Evolutionary conservation across 1,284 basidiomycete genomes (phyloP), one percentile per base, ranked within the genome.

Genomic region (Cerioporus squamosus): DNA sequence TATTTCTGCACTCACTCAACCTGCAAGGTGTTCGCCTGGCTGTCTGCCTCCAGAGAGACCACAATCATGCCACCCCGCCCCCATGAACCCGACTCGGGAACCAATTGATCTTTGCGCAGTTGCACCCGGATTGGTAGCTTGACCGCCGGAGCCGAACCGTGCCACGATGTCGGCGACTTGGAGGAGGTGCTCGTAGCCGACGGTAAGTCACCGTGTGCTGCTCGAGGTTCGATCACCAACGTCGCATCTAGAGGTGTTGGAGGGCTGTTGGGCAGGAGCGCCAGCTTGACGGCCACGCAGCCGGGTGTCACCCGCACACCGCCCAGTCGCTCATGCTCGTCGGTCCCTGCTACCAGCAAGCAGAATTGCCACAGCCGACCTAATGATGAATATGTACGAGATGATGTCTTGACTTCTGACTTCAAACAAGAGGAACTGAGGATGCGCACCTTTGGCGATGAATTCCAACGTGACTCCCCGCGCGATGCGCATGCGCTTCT

Each of bases 401-500:
- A 29, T 18, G n/a, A 18, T 17, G 12, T 39, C 14, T 39, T 39
- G 26, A 9, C 26, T 39, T 18, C n/a, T n/a, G n/a, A n/a, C n/a
- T n/a, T n/a, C n/a, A n/a, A n/a, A n/a, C n/a, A n/a, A n/a, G n/a
- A n/a, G 40, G 15, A 15, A 42, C 20, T n/a, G n/a, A n/a, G 40
- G 10, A 36, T 12, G 68, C 78, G n/a, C 63, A 87, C 89, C 84
- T 78, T 83, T 76, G 1, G 86, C 87, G 55, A 91, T 86, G 61
- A 90, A 90, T 59, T 91, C 87, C 5, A 88, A 66, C 0, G 63
- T 65, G 31, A 90, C 79, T 14, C 74, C 62, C 50, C 80, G 79
- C 18, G 82, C 78, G 15, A 90, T 80, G n/a, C 82, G 75, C 87
- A 91, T 87, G 6, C 90, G 78, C 66, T 83, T 86, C 68, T 88